These are phyloP conservation scores for Tolypocladium capitatum DNA, from an alignment of 2,329 filamentous ascomycete species.

Conservation along the genomic window DNA sequence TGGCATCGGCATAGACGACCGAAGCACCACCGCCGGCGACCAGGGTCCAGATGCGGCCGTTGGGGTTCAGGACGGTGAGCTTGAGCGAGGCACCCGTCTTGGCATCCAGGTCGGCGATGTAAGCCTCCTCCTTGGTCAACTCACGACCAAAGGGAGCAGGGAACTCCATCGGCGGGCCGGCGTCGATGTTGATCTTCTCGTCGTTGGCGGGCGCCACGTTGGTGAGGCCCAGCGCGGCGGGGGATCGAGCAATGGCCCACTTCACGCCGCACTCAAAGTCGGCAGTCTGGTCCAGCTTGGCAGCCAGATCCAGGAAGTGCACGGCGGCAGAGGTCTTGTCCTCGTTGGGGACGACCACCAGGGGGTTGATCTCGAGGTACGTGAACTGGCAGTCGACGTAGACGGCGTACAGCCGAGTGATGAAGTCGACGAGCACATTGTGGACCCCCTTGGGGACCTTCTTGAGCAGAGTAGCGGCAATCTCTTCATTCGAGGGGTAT, in stretches of 20 bases:
- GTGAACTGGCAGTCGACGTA: slow-evolving; percentile 99
- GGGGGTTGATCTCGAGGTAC: slow-evolving; percentile 98
- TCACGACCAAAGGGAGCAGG: slow-evolving; percentile 97
- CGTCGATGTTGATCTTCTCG: slow-evolving; percentile 81
- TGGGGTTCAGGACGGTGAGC: slow-evolving; percentile 86
- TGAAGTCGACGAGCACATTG: slow-evolving; percentile 98
- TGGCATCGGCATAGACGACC: slow-evolving; percentile 97
- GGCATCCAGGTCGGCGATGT: slow-evolving; percentile 95
- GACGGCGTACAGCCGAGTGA: slow-evolving; percentile 93
- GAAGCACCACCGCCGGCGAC: slow-evolving; percentile 99
- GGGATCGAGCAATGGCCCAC: slow-evolving; percentile 92
- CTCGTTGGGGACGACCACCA: slow-evolving; percentile 93
- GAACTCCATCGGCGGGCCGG: slow-evolving; percentile 97
- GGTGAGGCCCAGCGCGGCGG: slow-evolving; percentile 75
- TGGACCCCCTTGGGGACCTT: slow-evolving; percentile 93
- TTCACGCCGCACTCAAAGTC: slow-evolving; percentile 99
- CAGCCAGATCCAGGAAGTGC: slow-evolving; percentile 95
- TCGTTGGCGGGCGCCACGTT: slow-evolving; percentile 47
- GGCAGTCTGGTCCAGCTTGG: slow-evolving; percentile 97
- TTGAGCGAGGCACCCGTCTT: slow-evolving; percentile 99
- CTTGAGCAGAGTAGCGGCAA: slow-evolving; percentile 71
- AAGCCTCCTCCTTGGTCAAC: slow-evolving; percentile 96
- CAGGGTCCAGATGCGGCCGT: slow-evolving; percentile 91
- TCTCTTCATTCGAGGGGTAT: slow-evolving; percentile 92
- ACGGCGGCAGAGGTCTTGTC: slow-evolving; percentile 86